Conservation (phyloP, 108 stramenopile species). For the Conticribra guillardii region DNA sequence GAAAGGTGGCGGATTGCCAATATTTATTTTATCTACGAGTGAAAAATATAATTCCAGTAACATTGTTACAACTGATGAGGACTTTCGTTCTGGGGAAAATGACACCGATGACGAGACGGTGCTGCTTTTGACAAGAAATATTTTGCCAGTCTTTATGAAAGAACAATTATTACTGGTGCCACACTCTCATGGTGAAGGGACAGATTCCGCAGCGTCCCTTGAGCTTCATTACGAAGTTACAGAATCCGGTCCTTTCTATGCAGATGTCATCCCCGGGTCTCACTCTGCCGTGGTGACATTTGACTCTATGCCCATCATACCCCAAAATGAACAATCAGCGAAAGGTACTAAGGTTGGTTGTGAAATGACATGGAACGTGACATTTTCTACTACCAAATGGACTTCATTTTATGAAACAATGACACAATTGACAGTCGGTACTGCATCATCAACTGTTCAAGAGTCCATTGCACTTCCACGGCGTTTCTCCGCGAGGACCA, state of each 20-base stretch:
- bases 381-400: constrained; percentile 39
- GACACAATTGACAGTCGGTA: constrained; percentile 43
- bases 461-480: constrained; percentile 34
- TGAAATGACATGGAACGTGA: constrained; percentile 50
- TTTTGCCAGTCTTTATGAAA: constrained; percentile 48
- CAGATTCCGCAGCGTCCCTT: not conserved
- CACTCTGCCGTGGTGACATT: constrained; percentile 47
- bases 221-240: constrained; percentile 42
- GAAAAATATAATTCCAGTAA: constrained; percentile 3
- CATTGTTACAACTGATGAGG: too few species aligned
- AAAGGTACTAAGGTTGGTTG: not conserved
- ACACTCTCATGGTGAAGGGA: constrained; percentile 1
- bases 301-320: constrained; percentile 2
- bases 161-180: constrained; percentile 12
- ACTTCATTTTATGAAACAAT: constrained; percentile 29
- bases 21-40: constrained; percentile 10
- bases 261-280: constrained; percentile 38
- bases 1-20: constrained; percentile 54
- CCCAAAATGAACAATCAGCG: too few species aligned
- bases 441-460: constrained; percentile 38
- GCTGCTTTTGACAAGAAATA: constrained; percentile 21
- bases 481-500: constrained; percentile 21
- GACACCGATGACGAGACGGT: too few species aligned
- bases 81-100: too few species aligned
- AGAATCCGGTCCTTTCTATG: constrained; percentile 46